These are phyloP conservation scores for Nicotiana attenuata DNA, from an alignment of 257 asterid genomes.

Conservation along the genomic window DNA sequence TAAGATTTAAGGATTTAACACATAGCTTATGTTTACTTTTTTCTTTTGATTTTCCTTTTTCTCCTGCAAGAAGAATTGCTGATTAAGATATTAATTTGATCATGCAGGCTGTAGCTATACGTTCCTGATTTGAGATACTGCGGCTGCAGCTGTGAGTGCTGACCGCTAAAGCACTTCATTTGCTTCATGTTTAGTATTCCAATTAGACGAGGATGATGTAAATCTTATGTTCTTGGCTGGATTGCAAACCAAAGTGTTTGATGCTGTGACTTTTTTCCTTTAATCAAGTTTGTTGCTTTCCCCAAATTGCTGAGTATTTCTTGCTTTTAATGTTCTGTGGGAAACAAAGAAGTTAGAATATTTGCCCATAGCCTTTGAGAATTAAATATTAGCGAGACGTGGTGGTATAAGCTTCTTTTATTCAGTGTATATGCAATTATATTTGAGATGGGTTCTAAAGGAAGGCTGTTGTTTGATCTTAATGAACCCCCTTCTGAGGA, in stretches of 20 bases:
- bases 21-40: not conserved
- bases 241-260: not conserved
- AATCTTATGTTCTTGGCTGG: not conserved
- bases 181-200: slow-evolving; percentile 2
- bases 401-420: slow-evolving; percentile 12
- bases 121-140: not conserved
- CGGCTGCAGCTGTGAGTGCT: slow-evolving; percentile 11
- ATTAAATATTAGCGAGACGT: not conserved
- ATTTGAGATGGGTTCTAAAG: slow-evolving; percentile 90
- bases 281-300: not conserved
- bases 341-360: not conserved
- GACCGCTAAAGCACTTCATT: not conserved
- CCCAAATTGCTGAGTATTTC: not conserved
- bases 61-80: not conserved
- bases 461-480: slow-evolving; percentile 88
- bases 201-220: not conserved
- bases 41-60: not conserved
- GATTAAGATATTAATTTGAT: slow-evolving; percentile 5
- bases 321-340: slow-evolving; percentile 3
- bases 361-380: not conserved
- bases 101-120: slow-evolving; percentile 5
- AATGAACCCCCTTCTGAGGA: slow-evolving; percentile 91
- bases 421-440: slow-evolving; percentile 55
- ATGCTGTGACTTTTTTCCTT: slow-evolving; percentile 1
- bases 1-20: not conserved